Conservation (phyloP, 805 yeast genomes). For the Ogataea methylovora region DNA sequence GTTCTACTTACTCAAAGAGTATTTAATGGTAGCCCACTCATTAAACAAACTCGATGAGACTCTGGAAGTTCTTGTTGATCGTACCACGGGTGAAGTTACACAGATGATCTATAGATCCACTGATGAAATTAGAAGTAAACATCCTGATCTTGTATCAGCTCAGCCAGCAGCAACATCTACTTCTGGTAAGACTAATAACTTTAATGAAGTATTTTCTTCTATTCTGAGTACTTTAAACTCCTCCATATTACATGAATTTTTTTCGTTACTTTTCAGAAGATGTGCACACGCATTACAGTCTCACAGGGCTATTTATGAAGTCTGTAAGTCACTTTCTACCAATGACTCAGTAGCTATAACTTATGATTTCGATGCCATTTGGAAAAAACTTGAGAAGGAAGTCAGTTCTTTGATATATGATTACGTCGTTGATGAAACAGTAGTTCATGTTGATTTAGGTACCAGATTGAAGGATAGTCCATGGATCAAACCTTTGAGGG, state of each 20-base stretch:
- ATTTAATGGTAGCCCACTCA: conserved; percentile 24
- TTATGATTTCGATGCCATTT: conserved; percentile 24
- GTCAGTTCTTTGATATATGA: conserved; percentile 28
- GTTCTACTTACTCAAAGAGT: conserved; percentile 13
- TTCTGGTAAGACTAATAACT: neutral
- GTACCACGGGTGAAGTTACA: conserved; percentile 56
- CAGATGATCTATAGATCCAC: conserved; percentile 53
- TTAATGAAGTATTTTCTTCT: conserved; percentile 6
- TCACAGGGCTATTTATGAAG: conserved; percentile 59
- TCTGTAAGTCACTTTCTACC: conserved; percentile 28
- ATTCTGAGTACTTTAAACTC: conserved; percentile 42
- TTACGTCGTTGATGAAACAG: conserved; percentile 29
- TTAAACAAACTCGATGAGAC: conserved; percentile 56
- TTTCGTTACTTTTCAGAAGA: conserved; percentile 61
- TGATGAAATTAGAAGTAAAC: conserved; percentile 55
- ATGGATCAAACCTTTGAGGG: neutral
- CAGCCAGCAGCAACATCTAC: conserved; percentile 1
- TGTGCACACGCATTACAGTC: conserved; percentile 58
- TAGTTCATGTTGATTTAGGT: neutral
- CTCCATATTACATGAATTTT: conserved; percentile 58
- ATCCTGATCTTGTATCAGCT: conserved; percentile 22
- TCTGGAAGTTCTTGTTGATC: conserved; percentile 42
- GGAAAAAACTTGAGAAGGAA: conserved; percentile 36
- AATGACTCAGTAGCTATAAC: conserved; percentile 10
- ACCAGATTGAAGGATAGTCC: neutral